These are phyloP conservation scores for Acrodontium crateriforme DNA, from an alignment of 2,329 filamentous ascomycete species.

Conservation along the genomic window DNA sequence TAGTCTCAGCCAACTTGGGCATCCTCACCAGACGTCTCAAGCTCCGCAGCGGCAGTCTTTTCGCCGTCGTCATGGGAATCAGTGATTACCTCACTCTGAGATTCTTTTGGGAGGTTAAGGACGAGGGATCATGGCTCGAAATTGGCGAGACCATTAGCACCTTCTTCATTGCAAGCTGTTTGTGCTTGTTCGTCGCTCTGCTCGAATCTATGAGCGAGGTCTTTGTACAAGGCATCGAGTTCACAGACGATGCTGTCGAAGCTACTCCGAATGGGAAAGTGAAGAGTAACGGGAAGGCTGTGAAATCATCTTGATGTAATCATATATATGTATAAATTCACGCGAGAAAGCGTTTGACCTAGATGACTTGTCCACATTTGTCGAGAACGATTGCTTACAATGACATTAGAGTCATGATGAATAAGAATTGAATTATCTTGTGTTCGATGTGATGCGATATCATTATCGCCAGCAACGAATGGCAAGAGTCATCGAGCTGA, in stretches of 20 bases:
- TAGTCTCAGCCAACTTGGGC: slow-evolving; percentile 88
- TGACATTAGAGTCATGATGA: no score
- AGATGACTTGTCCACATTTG: no score
- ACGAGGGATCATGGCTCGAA: slow-evolving; percentile 94
- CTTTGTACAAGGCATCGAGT: slow-evolving; percentile 69
- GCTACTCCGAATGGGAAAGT: no score
- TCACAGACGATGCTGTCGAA: slow-evolving; percentile 26
- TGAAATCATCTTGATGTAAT: no score
- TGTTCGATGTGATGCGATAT: no score
- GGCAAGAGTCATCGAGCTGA: no score
- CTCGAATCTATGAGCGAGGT: slow-evolving; percentile 75
- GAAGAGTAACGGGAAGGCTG: no score
- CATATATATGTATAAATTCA: no score
- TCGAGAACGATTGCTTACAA: no score
- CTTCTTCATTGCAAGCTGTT: slow-evolving; percentile 78
- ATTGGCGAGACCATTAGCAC: slow-evolving; percentile 95
- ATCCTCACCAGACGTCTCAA: slow-evolving; percentile 75
- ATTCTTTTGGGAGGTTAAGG: slow-evolving; percentile 95
- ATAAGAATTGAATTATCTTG: no score
- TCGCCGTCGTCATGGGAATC: slow-evolving; percentile 83
- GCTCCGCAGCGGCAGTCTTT: slow-evolving; percentile 75
- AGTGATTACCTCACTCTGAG: slow-evolving; percentile 85
- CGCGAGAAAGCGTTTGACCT: no score
- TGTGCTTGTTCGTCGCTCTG: slow-evolving; percentile 82
- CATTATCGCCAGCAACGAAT: no score